phyloP scores from a whole-genome alignment of 1,284 basidiomycete genomes.

The Rhodotorula sp. region DNA sequence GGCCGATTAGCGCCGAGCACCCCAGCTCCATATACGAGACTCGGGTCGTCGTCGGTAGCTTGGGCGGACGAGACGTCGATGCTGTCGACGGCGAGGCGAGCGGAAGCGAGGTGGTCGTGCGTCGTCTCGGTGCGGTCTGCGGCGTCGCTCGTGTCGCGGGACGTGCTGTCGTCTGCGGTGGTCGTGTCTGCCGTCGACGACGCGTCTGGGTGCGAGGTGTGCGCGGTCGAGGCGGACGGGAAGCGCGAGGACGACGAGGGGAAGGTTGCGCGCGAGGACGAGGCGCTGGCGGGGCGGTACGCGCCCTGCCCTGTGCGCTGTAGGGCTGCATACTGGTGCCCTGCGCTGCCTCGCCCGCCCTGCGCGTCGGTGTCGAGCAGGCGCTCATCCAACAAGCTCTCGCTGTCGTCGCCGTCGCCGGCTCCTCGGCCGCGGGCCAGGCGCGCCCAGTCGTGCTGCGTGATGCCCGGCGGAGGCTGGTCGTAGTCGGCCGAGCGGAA shows the following conservation, averaged over 20 bases:
- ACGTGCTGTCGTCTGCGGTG: background rate
- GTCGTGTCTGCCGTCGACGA: background rate
- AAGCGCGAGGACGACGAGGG: background rate
- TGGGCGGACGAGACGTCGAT: background rate
- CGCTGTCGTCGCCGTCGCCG: background rate
- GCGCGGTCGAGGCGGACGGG: background rate
- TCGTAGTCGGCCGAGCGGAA: slow-evolving; percentile 28
- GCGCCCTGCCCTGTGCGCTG: background rate
- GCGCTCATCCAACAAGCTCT: slow-evolving; percentile 3
- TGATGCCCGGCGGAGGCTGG: slow-evolving; percentile 16
- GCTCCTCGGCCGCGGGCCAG: background rate
- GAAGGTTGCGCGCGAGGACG: background rate
- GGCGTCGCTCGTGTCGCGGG: background rate
- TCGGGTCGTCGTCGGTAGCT: slow-evolving; percentile 2
- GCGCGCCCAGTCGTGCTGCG: slow-evolving; percentile 11
- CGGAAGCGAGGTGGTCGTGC: background rate
- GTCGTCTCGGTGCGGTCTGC: slow-evolving; percentile 14
- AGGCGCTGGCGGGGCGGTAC: background rate
- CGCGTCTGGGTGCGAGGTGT: background rate
- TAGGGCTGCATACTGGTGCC: background rate
- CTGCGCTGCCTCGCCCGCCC: too few species aligned
- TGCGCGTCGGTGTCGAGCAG: background rate
- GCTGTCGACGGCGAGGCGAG: background rate
- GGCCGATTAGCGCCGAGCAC: background rate
- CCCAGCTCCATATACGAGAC: background rate